These are phyloP conservation scores for Sabuloglossum arenarium DNA, from an alignment of 495 filamentous ascomycete species.

Conservation along the genomic window DNA sequence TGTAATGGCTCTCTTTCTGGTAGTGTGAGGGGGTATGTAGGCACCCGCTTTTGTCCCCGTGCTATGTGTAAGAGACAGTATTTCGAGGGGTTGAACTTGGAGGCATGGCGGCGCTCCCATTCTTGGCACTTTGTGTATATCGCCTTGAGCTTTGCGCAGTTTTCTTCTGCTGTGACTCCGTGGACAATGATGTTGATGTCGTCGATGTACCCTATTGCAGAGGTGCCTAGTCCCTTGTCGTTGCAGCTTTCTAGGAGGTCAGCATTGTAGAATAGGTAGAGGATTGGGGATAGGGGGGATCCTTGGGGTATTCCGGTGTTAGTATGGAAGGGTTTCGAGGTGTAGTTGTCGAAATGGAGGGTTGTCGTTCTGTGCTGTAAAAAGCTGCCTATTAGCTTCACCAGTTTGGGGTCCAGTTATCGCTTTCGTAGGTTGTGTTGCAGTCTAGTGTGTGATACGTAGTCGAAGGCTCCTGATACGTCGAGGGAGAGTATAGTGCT, in stretches of 20 bases:
- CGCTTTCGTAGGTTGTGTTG: slow-evolving; percentile 12
- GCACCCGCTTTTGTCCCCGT: too few relatives aligned
- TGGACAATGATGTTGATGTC: slow-evolving; percentile 5
- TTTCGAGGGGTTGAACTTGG: too few relatives aligned
- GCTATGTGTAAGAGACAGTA: too few relatives aligned
- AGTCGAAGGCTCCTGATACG: slow-evolving; percentile 16
- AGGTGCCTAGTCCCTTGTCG: neutral
- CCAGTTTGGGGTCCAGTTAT: neutral
- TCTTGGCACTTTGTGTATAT: neutral
- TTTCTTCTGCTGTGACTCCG: neutral
- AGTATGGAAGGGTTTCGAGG: neutral
- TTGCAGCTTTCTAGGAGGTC: slow-evolving; percentile 7
- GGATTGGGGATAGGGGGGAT: slow-evolving; percentile 11
- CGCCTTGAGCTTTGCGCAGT: neutral
- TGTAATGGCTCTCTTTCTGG: too few relatives aligned
- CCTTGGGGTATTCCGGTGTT: slow-evolving; percentile 10
- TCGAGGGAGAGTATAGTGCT: slow-evolving; percentile 10
- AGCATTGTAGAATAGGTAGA: slow-evolving; percentile 11
- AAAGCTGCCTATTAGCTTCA: slow-evolving; percentile 5
- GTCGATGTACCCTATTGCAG: slow-evolving; percentile 2
- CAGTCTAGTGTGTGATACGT: slow-evolving; percentile 11
- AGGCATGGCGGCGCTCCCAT: slow-evolving; percentile 3
- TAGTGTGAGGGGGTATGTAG: too few relatives aligned
- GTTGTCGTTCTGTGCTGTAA: slow-evolving; percentile 2
- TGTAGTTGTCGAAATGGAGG: neutral